Evolutionary conservation across 2,329 filamentous ascomycete species (phyloP), one percentile per base, ranked within the genome.

Genomic region (Penicillium griseofulvum): DNA sequence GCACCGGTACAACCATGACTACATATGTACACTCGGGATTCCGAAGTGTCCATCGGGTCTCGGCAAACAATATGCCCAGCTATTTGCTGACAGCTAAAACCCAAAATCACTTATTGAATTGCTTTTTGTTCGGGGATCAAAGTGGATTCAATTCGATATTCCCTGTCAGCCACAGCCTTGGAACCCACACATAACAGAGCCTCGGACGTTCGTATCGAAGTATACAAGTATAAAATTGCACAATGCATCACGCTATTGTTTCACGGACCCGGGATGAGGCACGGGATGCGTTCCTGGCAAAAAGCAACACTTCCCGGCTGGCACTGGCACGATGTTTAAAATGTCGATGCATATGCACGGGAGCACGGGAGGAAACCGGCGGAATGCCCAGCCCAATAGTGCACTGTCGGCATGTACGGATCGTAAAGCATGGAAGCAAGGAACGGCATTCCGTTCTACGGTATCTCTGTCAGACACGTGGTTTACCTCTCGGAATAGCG

Each of bases 401-500:
- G 38, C 41, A 33, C 39, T 28, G 12, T 54, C 49, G 58, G 46
- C 45, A 54, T 49, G 58, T 42, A 43, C 43, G 43, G 44, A 43
- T 37, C 44, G 12, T 9, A 19, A 36, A 50, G 45, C 52, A 53
- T 49, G 55, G 49, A 49, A 45, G 54, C 50, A 59, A 54, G 54
- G 57, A 42, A 57, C 57, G 31, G 28, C 57, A 54, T 60, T 45
- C 43, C 50, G 10, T 43, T 31, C 19, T 29, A n/a, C 8, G 46
- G 24, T 49, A 14, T 42, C 48, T 42, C 48, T 57, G 52, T 58
- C 59, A 63, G 60, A 61, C 60, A 63, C 59, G 59, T 63, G 59
- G 37, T 14, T 8, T 26, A 42, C 36, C 43, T 42, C 33, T 22
- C 31, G 17, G n/a, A 17, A 12, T 34, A 16, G 29, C 12, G 34